A percentile compares a stretch with the other conserved stretches of the same genome.
Conservation (phyloP, 1,284 basidiomycete species). For the Golubevia sp. region DNA sequence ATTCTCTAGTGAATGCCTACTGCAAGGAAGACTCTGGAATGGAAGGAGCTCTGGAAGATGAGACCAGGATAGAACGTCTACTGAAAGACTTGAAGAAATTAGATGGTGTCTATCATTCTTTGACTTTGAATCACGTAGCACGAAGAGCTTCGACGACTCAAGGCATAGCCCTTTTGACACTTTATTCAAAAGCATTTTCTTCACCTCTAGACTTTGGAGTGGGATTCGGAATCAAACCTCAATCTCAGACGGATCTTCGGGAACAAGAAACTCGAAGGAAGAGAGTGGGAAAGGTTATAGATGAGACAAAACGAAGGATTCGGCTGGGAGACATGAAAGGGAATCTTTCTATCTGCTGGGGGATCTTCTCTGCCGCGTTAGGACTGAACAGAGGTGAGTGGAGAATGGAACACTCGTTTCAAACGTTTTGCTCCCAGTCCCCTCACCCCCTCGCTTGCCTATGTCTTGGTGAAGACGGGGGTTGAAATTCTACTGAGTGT, state of each 20-base stretch:
- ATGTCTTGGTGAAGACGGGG: background rate
- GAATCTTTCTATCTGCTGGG: conserved; percentile 89
- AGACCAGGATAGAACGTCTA: conserved; percentile 9
- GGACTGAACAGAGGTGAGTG: conserved; percentile 74
- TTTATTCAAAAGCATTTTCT: conserved; percentile 79
- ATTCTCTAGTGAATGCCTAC: conserved; percentile 1
- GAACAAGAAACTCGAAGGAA: too few relatives aligned
- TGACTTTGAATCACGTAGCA: conserved; percentile 86
- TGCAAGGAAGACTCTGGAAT: background rate
- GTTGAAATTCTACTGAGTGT: background rate
- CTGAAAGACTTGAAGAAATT: conserved; percentile 58
- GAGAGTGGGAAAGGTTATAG: conserved; percentile 64
- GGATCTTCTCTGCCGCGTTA: conserved; percentile 77
- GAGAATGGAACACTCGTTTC: background rate
- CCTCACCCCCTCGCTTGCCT: conserved; percentile 8
- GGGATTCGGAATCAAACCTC: too few relatives aligned
- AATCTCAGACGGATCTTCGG: too few relatives aligned
- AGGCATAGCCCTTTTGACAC: conserved; percentile 86
- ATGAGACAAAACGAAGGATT: conserved; percentile 72
- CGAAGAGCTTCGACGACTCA: conserved; percentile 86
- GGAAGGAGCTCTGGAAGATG: conserved; percentile 1
- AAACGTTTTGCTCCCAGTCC: background rate
- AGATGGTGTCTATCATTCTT: conserved; percentile 79
- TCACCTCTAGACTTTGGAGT: background rate
- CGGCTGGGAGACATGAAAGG: conserved; percentile 73